Conservation (phyloP, 2,329 filamentous ascomycete species). For the Bipolaris bicolor region DNA sequence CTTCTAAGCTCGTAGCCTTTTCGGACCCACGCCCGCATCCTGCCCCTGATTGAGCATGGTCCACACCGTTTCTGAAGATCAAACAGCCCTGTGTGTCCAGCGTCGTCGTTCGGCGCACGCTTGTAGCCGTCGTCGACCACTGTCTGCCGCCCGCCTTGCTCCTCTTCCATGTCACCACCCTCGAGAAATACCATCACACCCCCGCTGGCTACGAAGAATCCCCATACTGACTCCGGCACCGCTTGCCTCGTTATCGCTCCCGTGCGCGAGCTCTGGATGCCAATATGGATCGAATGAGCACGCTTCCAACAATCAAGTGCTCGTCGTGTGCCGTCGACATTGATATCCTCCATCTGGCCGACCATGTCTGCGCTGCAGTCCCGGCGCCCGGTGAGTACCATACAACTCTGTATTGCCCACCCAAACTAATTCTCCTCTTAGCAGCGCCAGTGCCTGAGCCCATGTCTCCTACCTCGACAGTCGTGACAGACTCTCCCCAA, state of each 20-base stretch:
- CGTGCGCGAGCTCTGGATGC: constrained; percentile 15
- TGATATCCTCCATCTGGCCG: constrained; percentile 83
- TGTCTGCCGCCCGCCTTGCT: constrained; percentile 18
- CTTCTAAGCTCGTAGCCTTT: constrained; percentile 37
- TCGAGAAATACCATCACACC: constrained; percentile 22
- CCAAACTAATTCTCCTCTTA: constrained; percentile 23
- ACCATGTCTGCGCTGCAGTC: constrained; percentile 71
- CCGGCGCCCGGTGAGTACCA: constrained; percentile 52
- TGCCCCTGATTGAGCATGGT: constrained; percentile 40
- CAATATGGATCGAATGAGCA: constrained; percentile 40
- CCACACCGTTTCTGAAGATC: constrained; percentile 35
- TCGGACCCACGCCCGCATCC: constrained; percentile 41
- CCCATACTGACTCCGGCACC: constrained; percentile 11
- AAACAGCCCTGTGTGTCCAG: constrained; percentile 34
- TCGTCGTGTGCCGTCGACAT: constrained; percentile 63
- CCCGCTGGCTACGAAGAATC: constrained; percentile 24
- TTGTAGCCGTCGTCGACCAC: constrained; percentile 26
- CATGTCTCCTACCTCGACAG: constrained; percentile 18
- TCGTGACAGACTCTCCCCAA: constrained; percentile 13
- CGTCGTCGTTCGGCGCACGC: constrained; percentile 29
- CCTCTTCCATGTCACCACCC: constrained; percentile 34
- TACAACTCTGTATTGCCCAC: neutral
- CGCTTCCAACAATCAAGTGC: constrained; percentile 49
- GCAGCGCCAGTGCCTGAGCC: constrained; percentile 19
- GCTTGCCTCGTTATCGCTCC: constrained; percentile 10